Percentiles rank a stretch among this genome's conserved stretches.
Conservation (phyloP, 345 rosid species). For the Mercurialis annua region DNA sequence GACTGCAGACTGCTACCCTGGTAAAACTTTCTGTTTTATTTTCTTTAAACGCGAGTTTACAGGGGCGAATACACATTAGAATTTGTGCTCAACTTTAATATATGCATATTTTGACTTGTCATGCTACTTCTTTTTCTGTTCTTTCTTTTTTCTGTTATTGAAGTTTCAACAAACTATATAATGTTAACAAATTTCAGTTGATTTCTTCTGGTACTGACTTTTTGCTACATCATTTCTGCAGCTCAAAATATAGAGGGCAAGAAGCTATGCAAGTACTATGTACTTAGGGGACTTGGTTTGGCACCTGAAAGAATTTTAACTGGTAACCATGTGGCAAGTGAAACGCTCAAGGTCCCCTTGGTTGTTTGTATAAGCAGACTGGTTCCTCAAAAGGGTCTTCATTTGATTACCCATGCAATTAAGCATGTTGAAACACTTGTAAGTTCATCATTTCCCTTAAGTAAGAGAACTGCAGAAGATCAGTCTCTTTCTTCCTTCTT, state of each 20-base stretch:
- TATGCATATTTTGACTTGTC: not conserved
- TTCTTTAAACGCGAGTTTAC: not conserved
- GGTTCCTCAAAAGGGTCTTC: conserved; percentile 64
- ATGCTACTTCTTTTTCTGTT: not conserved
- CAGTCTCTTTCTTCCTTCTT: not conserved
- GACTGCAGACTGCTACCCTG: not conserved
- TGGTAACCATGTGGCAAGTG: conserved; percentile 19
- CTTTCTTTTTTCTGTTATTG: not conserved
- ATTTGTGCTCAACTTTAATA: not conserved
- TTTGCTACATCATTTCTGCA: conserved; percentile 16
- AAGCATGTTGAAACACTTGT: conserved; percentile 44
- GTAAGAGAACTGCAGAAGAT: not conserved
- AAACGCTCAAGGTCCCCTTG: conserved; percentile 34
- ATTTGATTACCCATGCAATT: conserved; percentile 52
- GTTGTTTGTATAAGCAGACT: conserved; percentile 53
- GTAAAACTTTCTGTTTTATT: not conserved
- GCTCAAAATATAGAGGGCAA: conserved; percentile 45
- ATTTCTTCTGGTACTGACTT: not conserved
- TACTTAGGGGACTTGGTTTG: conserved; percentile 52
- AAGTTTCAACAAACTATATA: not conserved
- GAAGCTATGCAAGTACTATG: conserved; percentile 41
- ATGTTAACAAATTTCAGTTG: not conserved
- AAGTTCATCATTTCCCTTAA: conserved; percentile 19
- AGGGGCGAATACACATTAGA: not conserved
- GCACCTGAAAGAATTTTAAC: conserved; percentile 20